phyloP scores from a whole-genome alignment of 495 filamentous ascomycete species.

The Bacidia rubella region DNA sequence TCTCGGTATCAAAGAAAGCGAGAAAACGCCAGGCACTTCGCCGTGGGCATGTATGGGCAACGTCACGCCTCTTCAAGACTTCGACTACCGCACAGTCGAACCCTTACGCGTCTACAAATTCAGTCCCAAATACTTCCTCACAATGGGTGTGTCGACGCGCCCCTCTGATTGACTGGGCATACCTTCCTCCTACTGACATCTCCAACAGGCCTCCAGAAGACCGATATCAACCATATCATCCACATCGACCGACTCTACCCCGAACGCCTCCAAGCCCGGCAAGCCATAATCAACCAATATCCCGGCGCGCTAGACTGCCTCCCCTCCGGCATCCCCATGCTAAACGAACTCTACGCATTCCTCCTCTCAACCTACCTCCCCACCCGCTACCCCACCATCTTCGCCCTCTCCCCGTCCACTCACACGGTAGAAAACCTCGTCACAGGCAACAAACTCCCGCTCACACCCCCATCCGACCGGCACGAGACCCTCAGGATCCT shows the following conservation, averaged over 20 bases:
- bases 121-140: constrained; percentile 57
- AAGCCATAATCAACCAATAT: constrained; percentile 27
- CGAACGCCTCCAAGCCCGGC: constrained; percentile 37
- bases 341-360: constrained; percentile 50
- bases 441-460: constrained; percentile 22
- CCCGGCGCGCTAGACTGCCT: constrained; percentile 17
- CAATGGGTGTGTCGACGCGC: constrained; percentile 45
- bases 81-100: constrained; percentile 2
- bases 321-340: constrained; percentile 28
- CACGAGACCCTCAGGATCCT: constrained; percentile 34
- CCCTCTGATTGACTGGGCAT: background rate
- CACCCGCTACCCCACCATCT: constrained; percentile 48
- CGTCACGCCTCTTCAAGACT: constrained; percentile 1
- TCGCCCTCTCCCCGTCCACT: constrained; percentile 23
- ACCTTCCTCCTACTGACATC: constrained; percentile 10
- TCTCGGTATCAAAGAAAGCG: background rate
- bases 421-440: constrained; percentile 33
- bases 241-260: constrained; percentile 53
- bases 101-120: constrained; percentile 25
- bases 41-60: constrained; percentile 4
- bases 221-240: constrained; percentile 47
- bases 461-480: constrained; percentile 13
- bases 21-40: background rate
- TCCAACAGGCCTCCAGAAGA: constrained; percentile 33
- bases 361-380: constrained; percentile 51